A percentile compares a stretch with the other conserved stretches of the same genome.
Conservation (phyloP, 306 rosid genomes). For the Cicer chorassanicum region DNA sequence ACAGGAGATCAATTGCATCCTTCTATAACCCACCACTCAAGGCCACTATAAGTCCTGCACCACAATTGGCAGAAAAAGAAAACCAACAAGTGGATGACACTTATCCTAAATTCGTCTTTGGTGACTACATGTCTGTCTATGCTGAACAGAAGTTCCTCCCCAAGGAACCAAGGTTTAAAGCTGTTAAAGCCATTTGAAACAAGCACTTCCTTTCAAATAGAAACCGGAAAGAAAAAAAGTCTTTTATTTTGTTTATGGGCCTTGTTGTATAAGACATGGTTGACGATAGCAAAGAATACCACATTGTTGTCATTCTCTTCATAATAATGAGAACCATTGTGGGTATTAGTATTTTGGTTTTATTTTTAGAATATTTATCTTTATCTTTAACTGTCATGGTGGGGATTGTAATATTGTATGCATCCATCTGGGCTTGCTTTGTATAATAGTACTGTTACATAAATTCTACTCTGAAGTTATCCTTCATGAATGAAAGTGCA, state of each 20-base stretch:
- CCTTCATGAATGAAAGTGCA: not conserved
- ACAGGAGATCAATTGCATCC: constrained; percentile 88
- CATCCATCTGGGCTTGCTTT: constrained; percentile 53
- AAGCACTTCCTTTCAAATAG: constrained; percentile 25
- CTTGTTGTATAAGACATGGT: constrained; percentile 38
- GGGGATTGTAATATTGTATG: constrained; percentile 39
- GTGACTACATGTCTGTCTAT: constrained; percentile 89
- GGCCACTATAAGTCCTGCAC: constrained; percentile 91
- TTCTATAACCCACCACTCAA: constrained; percentile 84
- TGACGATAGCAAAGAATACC: constrained; percentile 47
- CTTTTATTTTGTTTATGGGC: constrained; percentile 19
- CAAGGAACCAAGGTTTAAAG: constrained; percentile 91
- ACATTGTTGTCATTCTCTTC: constrained; percentile 53
- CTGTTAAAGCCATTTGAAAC: constrained; percentile 64
- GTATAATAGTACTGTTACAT: constrained; percentile 45
- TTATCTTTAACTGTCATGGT: constrained; percentile 36
- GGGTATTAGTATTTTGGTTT: constrained; percentile 48
- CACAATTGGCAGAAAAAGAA: constrained; percentile 56
- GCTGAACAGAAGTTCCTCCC: constrained; percentile 91
- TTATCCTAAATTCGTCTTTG: constrained; percentile 88
- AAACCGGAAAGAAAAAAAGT: not conserved
- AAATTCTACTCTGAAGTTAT: constrained; percentile 38
- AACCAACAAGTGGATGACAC: constrained; percentile 57
- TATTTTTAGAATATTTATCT: constrained; percentile 37
- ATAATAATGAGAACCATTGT: constrained; percentile 51